These are phyloP conservation scores for Pseudopyricularia javanii DNA, from an alignment of 2,329 filamentous ascomycete genomes.

Conservation along the genomic window DNA sequence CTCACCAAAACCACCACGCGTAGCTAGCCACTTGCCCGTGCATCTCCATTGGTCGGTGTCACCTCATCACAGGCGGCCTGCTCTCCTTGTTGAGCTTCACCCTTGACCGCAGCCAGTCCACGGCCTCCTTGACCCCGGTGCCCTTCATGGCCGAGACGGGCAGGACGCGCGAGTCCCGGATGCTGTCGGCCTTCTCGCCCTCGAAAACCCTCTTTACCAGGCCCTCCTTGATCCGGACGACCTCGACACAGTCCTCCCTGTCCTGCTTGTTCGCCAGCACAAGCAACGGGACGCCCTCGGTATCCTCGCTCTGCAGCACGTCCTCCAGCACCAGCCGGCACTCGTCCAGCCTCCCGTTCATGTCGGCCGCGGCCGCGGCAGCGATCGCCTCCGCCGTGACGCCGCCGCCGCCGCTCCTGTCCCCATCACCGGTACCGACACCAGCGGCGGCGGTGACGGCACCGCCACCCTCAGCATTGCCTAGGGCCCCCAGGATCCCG, in stretches of 20 bases:
- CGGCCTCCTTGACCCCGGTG: slow-evolving; percentile 79
- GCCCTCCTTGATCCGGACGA: slow-evolving; percentile 93
- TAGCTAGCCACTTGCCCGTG: background rate
- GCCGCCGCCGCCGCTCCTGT: background rate
- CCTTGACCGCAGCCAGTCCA: slow-evolving; percentile 89
- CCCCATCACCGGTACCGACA: background rate
- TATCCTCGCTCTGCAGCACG: slow-evolving; percentile 76
- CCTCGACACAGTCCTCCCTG: slow-evolving; percentile 92
- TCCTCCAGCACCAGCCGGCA: slow-evolving; percentile 82
- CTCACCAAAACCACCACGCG: background rate
- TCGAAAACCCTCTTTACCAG: slow-evolving; percentile 93
- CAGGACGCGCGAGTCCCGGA: slow-evolving; percentile 82
- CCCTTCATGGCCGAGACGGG: slow-evolving; percentile 84
- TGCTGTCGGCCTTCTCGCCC: slow-evolving; percentile 74
- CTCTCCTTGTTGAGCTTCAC: slow-evolving; percentile 96
- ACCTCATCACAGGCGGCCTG: slow-evolving; percentile 86
- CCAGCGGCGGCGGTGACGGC: background rate
- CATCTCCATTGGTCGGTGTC: slow-evolving; percentile 14
- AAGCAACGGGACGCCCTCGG: slow-evolving; percentile 81
- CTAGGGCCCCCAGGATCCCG: slow-evolving; percentile 43
- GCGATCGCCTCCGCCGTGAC: background rate
- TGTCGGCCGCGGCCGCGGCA: background rate
- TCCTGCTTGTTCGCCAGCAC: slow-evolving; percentile 98
- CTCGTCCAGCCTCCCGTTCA: slow-evolving; percentile 60
- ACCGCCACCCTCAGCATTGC: slow-evolving; percentile 9